Base-by-base conservation (phyloP, 2,329 filamentous ascomycete species). In the Curvularia eragrostidis region DNA sequence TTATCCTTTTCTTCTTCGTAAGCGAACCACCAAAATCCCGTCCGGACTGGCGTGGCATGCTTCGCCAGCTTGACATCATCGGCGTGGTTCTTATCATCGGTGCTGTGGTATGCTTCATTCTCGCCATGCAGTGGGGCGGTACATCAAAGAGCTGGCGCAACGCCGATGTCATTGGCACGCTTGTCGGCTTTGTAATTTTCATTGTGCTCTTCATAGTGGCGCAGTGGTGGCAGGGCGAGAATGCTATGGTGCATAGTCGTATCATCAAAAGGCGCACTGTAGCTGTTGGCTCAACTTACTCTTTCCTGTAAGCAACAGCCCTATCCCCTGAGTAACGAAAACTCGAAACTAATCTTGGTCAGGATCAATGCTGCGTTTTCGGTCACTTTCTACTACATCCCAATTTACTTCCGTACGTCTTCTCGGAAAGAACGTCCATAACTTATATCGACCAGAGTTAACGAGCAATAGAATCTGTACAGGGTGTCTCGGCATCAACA, bases 361-460 rank as follows among this genome's bases (percentile, higher is more conserved):
- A 52, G 49, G 18, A 56, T 56, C 32, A 52, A 56, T 13, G 70
- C 53, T 41, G 59, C 62, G 77, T 75, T 79, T 56, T 24, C 79
- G 6, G 46, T 78, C 1, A 62, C 54, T 5, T 56, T 82, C 5
- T 83, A 81, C 67, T 82, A 81, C 61, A 67, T 82, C 0, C 81
- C 81, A 3, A 79, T 84, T 21, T 83, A 81, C 63, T 84, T 84
- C 70, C 81, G 83, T 64, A 70, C 70, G 1, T 73, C 80, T 3
- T 60, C 65, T 15, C 26, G 15, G 3, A n/a, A 3, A 10, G 3
- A 10, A 10, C 10, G 13, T 6, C 6, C 19, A 12, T 5, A 28
- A 1, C 1, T 2, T 1, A 5, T 36, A 15, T 3, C 7, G 5
- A 28, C 15, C 10, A 19, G 13, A 8, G 18, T 19, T 52, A 12